Conservation (phyloP, 805 yeast genomes). For the Blastobotrys mokoenaii region DNA sequence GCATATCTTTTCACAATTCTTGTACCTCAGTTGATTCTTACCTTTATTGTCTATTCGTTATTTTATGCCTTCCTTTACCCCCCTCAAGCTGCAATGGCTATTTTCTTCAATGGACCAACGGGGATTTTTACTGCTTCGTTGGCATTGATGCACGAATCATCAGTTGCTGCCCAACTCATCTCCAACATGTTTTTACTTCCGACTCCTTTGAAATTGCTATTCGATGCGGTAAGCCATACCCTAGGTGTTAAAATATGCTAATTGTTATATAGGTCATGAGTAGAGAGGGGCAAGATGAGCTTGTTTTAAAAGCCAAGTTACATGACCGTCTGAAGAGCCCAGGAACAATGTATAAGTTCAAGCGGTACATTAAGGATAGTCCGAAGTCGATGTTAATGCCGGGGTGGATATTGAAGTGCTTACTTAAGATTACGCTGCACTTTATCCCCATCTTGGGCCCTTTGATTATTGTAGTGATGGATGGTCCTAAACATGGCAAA, state of each 20-base stretch:
- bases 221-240: constrained; percentile 35
- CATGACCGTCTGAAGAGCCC: constrained; percentile 25
- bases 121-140: constrained; percentile 41
- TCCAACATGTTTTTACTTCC: constrained; percentile 40
- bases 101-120: constrained; percentile 42
- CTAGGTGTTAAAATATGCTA: neutral
- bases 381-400: constrained; percentile 37
- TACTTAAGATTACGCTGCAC: constrained; percentile 33
- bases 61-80: constrained; percentile 39
- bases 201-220: constrained; percentile 37
- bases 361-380: constrained; percentile 26
- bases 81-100: constrained; percentile 33
- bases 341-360: constrained; percentile 27
- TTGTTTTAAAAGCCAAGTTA: constrained; percentile 35
- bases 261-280: constrained; percentile 25
- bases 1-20: constrained; percentile 36
- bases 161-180: constrained; percentile 35
- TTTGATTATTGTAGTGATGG: constrained; percentile 38
- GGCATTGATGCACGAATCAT: constrained; percentile 36
- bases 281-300: constrained; percentile 37
- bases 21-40: constrained; percentile 38
- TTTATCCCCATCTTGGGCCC: constrained; percentile 56
- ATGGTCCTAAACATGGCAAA: constrained; percentile 48
- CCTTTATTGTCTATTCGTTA: constrained; percentile 30
- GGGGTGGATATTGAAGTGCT: constrained; percentile 32